Evolutionary conservation across 768 basidiomycete species (phyloP), one percentile per base, ranked within the genome.

Genomic region (Flagelloscypha sp.): DNA sequence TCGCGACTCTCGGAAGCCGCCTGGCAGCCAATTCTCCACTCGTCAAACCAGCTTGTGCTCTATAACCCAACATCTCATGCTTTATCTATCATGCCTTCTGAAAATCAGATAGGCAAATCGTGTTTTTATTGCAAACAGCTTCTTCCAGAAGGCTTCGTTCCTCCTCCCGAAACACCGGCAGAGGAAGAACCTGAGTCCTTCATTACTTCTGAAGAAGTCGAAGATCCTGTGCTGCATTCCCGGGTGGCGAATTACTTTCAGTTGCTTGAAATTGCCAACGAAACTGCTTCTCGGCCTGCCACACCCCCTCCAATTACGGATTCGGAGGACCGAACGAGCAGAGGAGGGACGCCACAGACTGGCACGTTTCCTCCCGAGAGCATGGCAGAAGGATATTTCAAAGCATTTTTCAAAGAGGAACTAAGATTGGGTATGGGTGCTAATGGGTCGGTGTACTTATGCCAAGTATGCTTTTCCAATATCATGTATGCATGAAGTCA

Each of bases 321-420:
- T 18, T 45, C 33, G 35, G 12, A 35, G 28, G 24, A 33, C 35
- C 8, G 30, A 35, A 40, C 35, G 10, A 38, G 38, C 17, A 31
- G 36, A 17, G 27, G 38, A 30, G 31, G 24, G 20, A 27, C 18
- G 36, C 38, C 13, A 15, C 28, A 18, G 18, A 43, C 35, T 37
- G 46, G 57, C 21, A 51, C 72, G 1, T 86, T 87, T 56, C 65
- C 75, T 2, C 68, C 74, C 2, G 79, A 82, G 33, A 67, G 71
- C 21, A 84, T 88, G 83, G 88, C 89, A 0, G 82, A 90, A 35
- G 92, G 92, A 0, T 97, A 97, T 54, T 94, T 93, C 61, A 75
- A 81, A 45, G 71, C 86, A 0, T 98, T 94, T 63, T 98, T 98
- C 51, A 75, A 80, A 38, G 92, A 95, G 49, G 88, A 93, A 45